phyloP scores from a whole-genome alignment of 139 green algal species.

The Edaphochlamys debaryana region DNA sequence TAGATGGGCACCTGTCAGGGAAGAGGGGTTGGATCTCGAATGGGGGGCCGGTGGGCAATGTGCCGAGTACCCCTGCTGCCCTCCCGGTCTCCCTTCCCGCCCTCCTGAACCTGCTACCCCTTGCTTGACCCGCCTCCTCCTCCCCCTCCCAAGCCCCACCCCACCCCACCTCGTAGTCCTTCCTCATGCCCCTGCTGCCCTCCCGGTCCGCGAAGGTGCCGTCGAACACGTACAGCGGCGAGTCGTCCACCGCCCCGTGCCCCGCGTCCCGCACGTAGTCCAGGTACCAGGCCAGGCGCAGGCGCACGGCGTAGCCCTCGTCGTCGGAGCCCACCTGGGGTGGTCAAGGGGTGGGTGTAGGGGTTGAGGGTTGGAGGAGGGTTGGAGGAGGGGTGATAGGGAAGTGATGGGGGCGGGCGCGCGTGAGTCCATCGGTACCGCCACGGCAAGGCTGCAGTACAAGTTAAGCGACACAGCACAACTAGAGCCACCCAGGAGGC shows the following conservation, averaged over 20 bases:
- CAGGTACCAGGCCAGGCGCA: constrained; percentile 83
- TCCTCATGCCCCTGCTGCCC: constrained; percentile 43
- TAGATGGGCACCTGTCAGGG: constrained; percentile 56
- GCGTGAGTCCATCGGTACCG: no score
- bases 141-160: no score
- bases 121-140: neutral
- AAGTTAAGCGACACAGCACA: no score
- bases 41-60: no score
- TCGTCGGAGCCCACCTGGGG: constrained; percentile 89
- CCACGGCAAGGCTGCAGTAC: no score
- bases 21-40: neutral
- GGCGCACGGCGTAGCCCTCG: constrained; percentile 90
- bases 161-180: constrained; percentile 74
- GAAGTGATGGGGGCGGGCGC: no score
- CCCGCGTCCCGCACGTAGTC: constrained; percentile 72
- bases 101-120: neutral
- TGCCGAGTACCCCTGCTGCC: no score
- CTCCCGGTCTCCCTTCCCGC: no score
- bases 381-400: neutral
- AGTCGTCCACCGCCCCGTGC: constrained; percentile 68
- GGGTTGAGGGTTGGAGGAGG: neutral
- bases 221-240: constrained; percentile 85
- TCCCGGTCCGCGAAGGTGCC: constrained; percentile 62
- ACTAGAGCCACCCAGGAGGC: no score
- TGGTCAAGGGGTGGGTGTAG: neutral